These are phyloP conservation scores for Neurospora sp. DNA, from an alignment of 495 filamentous ascomycete species.

Conservation along the genomic window DNA sequence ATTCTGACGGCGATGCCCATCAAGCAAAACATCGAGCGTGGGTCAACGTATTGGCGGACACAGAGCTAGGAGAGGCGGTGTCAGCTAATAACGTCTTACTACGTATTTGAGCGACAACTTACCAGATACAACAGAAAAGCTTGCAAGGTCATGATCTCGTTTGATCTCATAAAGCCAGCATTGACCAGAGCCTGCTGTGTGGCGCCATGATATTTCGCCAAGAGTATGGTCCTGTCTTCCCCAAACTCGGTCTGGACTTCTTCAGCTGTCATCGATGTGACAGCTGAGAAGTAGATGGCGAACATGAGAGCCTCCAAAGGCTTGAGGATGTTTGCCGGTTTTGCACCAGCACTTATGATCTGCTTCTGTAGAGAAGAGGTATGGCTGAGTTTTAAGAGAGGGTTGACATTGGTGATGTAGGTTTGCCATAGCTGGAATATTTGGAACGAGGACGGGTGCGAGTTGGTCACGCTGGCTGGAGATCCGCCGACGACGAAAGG, in stretches of 20 bases:
- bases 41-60: slow-evolving; percentile 37
- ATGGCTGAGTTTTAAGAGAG: slow-evolving; percentile 60
- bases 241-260: slow-evolving; percentile 42
- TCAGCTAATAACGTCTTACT: not conserved
- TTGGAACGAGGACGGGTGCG: slow-evolving; percentile 60
- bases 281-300: slow-evolving; percentile 44
- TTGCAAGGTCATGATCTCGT: slow-evolving; percentile 44
- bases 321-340: slow-evolving; percentile 37
- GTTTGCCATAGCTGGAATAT: slow-evolving; percentile 68
- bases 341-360: slow-evolving; percentile 40
- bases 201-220: slow-evolving; percentile 38
- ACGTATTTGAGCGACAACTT: slow-evolving; percentile 8
- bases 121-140: slow-evolving; percentile 48
- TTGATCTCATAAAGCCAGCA: slow-evolving; percentile 45
- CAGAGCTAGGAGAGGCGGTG: slow-evolving; percentile 26
- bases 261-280: slow-evolving; percentile 41
- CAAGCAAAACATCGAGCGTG: slow-evolving; percentile 40
- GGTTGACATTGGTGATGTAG: slow-evolving; percentile 60
- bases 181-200: slow-evolving; percentile 48
- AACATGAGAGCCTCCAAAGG: slow-evolving; percentile 47
- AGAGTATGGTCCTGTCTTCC: slow-evolving; percentile 32
- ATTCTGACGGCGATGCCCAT: slow-evolving; percentile 58
- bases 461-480: slow-evolving; percentile 34
- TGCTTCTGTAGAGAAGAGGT: slow-evolving; percentile 48
- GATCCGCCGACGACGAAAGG: slow-evolving; percentile 47